phyloP scores from a whole-genome alignment of 2,329 filamentous ascomycete species.

The Ampelomyces quisqualis region DNA sequence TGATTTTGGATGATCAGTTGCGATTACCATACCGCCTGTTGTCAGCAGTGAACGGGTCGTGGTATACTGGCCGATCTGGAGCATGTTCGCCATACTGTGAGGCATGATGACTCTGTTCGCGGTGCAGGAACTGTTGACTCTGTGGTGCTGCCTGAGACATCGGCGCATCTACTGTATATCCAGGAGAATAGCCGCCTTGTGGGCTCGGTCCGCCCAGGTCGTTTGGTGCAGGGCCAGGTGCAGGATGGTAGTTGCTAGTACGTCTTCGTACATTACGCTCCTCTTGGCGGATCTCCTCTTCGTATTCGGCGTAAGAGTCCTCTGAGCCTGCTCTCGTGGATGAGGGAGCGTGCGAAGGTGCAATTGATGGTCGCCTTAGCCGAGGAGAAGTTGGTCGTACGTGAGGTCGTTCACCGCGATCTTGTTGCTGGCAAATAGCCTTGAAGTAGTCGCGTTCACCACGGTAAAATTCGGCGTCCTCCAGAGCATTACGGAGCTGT shows the following conservation, averaged over 20 bases:
- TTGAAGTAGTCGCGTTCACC: conserved; percentile 68
- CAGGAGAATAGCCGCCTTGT: conserved; percentile 6
- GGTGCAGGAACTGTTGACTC: conserved; percentile 4
- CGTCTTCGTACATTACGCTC: conserved; percentile 43
- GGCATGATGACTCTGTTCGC: conserved; percentile 6
- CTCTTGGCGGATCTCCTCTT: conserved; percentile 32
- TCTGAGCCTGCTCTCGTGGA: conserved; percentile 35
- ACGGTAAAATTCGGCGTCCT: conserved; percentile 72
- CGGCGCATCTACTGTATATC: too few species aligned
- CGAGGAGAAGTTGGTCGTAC: conserved; percentile 49
- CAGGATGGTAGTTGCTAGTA: conserved; percentile 41
- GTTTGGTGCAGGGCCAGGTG: conserved; percentile 23
- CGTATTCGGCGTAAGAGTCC: conserved; percentile 36
- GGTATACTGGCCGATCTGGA: conserved; percentile 7
- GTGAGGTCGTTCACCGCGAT: conserved; percentile 52
- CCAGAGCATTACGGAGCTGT: conserved; percentile 65
- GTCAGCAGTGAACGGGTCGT: conserved; percentile 17
- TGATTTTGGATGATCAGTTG: conserved; percentile 17
- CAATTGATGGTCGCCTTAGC: conserved; percentile 33
- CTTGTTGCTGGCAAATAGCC: conserved; percentile 58
- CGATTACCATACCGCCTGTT: conserved; percentile 28
- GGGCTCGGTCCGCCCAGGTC: conserved; percentile 21
- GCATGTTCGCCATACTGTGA: conserved; percentile 7
- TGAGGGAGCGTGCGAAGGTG: conserved; percentile 31
- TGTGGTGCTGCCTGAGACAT: background rate